These are phyloP conservation scores for Rhodocollybia butyracea DNA, from an alignment of 768 basidiomycete genomes.

Conservation along the genomic window DNA sequence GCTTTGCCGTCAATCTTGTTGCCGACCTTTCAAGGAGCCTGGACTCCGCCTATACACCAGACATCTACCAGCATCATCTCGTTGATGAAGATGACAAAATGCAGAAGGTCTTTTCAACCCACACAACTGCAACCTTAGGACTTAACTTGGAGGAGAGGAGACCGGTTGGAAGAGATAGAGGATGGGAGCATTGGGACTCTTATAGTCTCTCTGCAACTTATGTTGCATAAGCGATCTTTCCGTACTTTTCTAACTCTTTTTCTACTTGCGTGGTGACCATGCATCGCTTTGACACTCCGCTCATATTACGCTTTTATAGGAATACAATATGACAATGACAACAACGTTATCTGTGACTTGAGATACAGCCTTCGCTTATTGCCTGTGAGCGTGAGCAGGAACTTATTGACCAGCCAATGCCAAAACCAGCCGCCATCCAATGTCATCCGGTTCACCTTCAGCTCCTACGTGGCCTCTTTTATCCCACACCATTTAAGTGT, in stretches of 20 bases:
- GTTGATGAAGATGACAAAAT: conserved; percentile 99
- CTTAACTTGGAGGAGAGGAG: conserved; percentile 97
- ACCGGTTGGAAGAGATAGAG: too few relatives aligned
- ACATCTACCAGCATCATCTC: conserved; percentile 63
- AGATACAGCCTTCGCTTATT: too few relatives aligned
- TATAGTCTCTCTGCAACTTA: conserved; percentile 87
- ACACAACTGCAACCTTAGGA: conserved; percentile 35
- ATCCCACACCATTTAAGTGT: background rate
- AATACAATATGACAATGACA: too few relatives aligned
- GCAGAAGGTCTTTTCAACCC: conserved; percentile 76
- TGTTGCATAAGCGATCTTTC: conserved; percentile 93
- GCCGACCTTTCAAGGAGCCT: too few relatives aligned
- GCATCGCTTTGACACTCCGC: conserved; percentile 11
- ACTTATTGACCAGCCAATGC: too few relatives aligned
- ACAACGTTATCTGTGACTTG: too few relatives aligned
- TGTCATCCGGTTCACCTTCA: background rate
- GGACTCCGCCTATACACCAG: conserved; percentile 37
- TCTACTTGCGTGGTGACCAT: conserved; percentile 68
- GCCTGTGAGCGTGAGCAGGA: too few relatives aligned
- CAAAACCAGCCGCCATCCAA: too few relatives aligned
- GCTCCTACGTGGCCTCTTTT: background rate
- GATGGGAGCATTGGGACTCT: conserved; percentile 98
- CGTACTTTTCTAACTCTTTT: conserved; percentile 92
- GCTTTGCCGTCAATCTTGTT: too few relatives aligned
- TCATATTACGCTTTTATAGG: conserved; percentile 37